These are phyloP conservation scores for Phytophthora sp. DNA, from an alignment of 352 stramenopile genomes.

Conservation along the genomic window DNA sequence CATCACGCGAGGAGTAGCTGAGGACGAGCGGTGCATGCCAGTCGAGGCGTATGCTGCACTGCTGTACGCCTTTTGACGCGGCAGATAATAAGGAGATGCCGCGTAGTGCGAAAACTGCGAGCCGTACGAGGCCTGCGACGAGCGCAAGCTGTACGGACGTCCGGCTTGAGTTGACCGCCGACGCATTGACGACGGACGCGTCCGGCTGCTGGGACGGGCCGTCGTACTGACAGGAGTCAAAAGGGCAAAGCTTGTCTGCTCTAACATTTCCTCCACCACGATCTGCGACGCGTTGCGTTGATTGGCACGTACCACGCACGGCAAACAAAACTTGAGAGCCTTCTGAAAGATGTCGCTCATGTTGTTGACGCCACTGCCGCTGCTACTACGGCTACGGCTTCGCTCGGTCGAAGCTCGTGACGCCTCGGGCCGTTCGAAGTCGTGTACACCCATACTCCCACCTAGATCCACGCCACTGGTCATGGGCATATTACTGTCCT, in stretches of 20 bases:
- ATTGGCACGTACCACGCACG: slow-evolving; percentile 49
- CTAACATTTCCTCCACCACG: slow-evolving; percentile 49
- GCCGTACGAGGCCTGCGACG: slow-evolving; percentile 18
- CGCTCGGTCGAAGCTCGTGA: slow-evolving; percentile 37
- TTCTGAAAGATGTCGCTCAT: slow-evolving; percentile 53
- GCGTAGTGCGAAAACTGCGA: slow-evolving; percentile 31
- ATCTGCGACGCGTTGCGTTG: slow-evolving; percentile 49
- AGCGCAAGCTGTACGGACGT: slow-evolving; percentile 19
- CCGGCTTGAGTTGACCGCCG: slow-evolving; percentile 38
- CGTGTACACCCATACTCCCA: slow-evolving; percentile 33
- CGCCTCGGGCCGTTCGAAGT: slow-evolving; percentile 33
- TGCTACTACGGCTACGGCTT: slow-evolving; percentile 34
- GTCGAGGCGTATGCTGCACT: slow-evolving; percentile 15
- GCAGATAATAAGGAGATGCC: slow-evolving; percentile 31
- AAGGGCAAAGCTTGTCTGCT: slow-evolving; percentile 31
- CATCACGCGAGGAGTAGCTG: slow-evolving; percentile 32
- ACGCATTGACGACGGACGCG: slow-evolving; percentile 28
- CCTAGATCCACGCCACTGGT: slow-evolving; percentile 22
- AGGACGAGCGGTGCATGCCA: slow-evolving; percentile 28
- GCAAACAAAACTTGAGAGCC: slow-evolving; percentile 55
- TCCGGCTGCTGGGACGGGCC: slow-evolving; percentile 19
- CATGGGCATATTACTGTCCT: slow-evolving; percentile 16
- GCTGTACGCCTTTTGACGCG: slow-evolving; percentile 38
- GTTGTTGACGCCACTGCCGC: slow-evolving; percentile 20
- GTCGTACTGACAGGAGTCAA: slow-evolving; percentile 24